These are phyloP conservation scores for Piromyces sp. DNA, from an alignment of 192 early-diverging fungal species.

Conservation along the genomic window DNA sequence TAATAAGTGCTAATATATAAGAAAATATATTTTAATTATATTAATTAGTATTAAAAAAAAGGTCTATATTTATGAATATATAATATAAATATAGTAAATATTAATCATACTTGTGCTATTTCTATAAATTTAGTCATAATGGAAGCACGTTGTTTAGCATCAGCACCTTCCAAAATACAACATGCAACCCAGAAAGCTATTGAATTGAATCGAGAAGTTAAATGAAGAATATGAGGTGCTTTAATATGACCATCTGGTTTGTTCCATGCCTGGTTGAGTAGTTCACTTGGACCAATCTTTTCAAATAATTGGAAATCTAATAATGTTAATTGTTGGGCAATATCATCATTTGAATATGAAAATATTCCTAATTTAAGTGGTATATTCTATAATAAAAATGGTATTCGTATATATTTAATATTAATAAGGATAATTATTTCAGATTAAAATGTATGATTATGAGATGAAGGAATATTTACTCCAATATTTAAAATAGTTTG, in stretches of 20 bases:
- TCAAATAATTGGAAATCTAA: slow-evolving; percentile 10
- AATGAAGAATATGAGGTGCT: slow-evolving; percentile 12
- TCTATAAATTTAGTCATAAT: slow-evolving; percentile 13
- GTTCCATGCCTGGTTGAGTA: slow-evolving; percentile 17
- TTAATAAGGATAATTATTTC: too few species aligned
- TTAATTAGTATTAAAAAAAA: neutral
- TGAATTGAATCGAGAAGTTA: slow-evolving; percentile 17
- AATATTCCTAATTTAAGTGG: slow-evolving; percentile 2
- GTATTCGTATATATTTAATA: too few species aligned
- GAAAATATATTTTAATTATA: too few species aligned
- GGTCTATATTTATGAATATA: too few species aligned
- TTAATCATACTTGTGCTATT: slow-evolving; percentile 7
- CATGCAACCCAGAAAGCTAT: slow-evolving; percentile 15
- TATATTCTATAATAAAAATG: too few species aligned
- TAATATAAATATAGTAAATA: neutral
- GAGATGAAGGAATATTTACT: neutral
- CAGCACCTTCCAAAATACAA: slow-evolving; percentile 12
- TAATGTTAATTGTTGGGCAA: slow-evolving; percentile 18
- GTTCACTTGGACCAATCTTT: slow-evolving; percentile 12
- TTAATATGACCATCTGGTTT: slow-evolving; percentile 5
- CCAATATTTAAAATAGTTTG: neutral
- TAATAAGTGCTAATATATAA: slow-evolving; percentile 6
- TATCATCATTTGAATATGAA: slow-evolving; percentile 8
- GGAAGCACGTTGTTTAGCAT: slow-evolving; percentile 11
- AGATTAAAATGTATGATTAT: too few species aligned